These are phyloP conservation scores for Endogone sp. DNA, from an alignment of 192 early-diverging fungal species.

Conservation along the genomic window DNA sequence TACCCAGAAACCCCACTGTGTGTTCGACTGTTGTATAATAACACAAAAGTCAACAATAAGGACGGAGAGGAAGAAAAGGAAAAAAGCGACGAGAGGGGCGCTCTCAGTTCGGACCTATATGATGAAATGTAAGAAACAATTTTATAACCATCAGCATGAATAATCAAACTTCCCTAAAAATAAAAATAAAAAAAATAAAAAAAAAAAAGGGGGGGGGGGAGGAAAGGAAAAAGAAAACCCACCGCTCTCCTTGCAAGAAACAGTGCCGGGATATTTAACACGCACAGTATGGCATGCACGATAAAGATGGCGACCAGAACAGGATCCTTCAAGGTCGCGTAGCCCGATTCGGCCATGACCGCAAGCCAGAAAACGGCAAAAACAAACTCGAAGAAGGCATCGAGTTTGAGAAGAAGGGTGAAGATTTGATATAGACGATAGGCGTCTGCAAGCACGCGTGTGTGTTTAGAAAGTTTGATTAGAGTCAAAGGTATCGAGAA, in stretches of 20 bases:
- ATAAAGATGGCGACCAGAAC: slow-evolving; percentile 4
- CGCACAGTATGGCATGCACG: slow-evolving; percentile 22
- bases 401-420: slow-evolving; percentile 73
- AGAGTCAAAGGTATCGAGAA: neutral
- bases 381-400: slow-evolving; percentile 75
- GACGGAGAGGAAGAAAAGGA: slow-evolving; percentile 23
- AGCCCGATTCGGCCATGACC: neutral
- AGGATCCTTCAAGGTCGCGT: neutral
- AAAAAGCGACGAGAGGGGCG: slow-evolving; percentile 19
- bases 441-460: slow-evolving; percentile 32
- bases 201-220: too few species aligned
- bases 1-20: slow-evolving; percentile 35
- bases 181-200: too few species aligned
- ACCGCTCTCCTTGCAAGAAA: slow-evolving; percentile 31
- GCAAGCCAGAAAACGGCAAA: slow-evolving; percentile 61
- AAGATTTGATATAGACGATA: slow-evolving; percentile 73
- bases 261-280: slow-evolving; percentile 25
- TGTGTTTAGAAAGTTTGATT: neutral
- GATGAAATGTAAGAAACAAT: too few species aligned
- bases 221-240: too few species aligned
- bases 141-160: too few species aligned
- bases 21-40: slow-evolving; percentile 20
- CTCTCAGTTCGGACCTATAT: slow-evolving; percentile 27
- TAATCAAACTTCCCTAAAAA: too few species aligned
- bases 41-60: slow-evolving; percentile 25